Base-by-base conservation (phyloP, 2,329 filamentous ascomycete species). In the Beauveria bassiana region DNA sequence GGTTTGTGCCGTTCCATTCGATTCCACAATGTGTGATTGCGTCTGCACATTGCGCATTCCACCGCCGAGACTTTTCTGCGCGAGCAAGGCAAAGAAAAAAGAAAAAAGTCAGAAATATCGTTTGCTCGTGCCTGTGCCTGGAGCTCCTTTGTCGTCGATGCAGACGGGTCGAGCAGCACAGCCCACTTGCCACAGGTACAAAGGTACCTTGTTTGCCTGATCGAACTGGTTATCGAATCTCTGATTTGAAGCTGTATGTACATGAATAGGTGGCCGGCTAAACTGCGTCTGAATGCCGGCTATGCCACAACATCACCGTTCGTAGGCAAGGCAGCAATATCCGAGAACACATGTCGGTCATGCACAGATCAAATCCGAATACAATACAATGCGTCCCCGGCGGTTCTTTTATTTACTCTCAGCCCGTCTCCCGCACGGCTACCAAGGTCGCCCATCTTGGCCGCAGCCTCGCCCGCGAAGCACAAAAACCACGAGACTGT, bases 261-360 rank as follows among this genome's bases (percentile, higher is more conserved):
- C 22, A 22, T 22, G 22, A 22, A 22, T 22, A 54, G 18, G 59
- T 61, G 59, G 43, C 53, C 53, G 60, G 60, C 38, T 62, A 62
- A 62, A 52, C 53, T 5, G 24, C 53, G 60, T 38, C 40, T 58
- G 24, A 62, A 57, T 47, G 50, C 66, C 70, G 70, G 71, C 64
- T 71, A 72, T 71, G 68, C 50, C 64, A 28, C 40, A 47, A 31
- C 62, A 70, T 69, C 68, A 20, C 18, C 47, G 12, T 5, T 16
- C 24, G 22, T 45, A 24, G 6, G 28, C 22, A 42, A 20, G 14
- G 18, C 38, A 60, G 12, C 40, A 28, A 9, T 12, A 20, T 26
- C 5, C 9, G 5, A 22, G 18, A 24, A 26, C 16, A 34, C 22
- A 26, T 16, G 5, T n/a, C 10, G 12, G 6, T 12, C 18, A 40